Base-by-base conservation (phyloP, 2,329 filamentous ascomycete genomes). In the Paramyrothecium roridum region DNA sequence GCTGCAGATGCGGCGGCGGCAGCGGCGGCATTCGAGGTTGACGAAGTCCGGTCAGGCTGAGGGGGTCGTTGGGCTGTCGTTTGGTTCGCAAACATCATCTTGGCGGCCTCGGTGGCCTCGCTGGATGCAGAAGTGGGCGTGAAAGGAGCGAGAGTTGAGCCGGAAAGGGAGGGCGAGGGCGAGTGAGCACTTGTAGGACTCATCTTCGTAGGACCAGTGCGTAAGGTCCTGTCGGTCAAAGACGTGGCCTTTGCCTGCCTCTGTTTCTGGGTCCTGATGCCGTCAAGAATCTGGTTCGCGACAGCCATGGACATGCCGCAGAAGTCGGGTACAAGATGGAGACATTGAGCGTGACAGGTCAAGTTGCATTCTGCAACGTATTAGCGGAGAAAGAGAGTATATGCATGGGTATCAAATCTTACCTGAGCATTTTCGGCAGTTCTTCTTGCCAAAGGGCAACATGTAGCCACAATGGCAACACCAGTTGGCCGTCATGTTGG, bases 221-320 rank as follows among this genome's bases (percentile, higher is more conserved):
- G 82, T 57, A 93, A 75, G 3, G 88, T 91, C 65, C 83, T 82
- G 51, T 85, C 84, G 57, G 81, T 83, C 72, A 93, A 78, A 48
- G 75, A 82, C 1, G 79, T 74, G 0, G 73, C 75, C 70, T 85
- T 83, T 52, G 79, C 79, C 73, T 89, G 80, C 51, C 78, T 74
- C 56, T 86, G 85, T 75, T 93, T 96, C 57, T 89, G 87, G 51
- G 86, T 86, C 67, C 91, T 85, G 63, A 97, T 90, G 51, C 93
- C 91, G 60, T 92, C 88, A 54, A 98, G 74, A 61, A 99, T 97
- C 68, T 96, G 87, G 71, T 97, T 98, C 47, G 95, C 95, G 40
- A 91, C 90, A 55, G 95, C 90, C 95, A 98, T 98, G 26, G 92
- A 96, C 92, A 99, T 99, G 64, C 95, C 95, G 71, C 95, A 99